These are phyloP conservation scores for Curvularia sp. DNA, from an alignment of 2,329 filamentous ascomycete genomes.

Conservation along the genomic window DNA sequence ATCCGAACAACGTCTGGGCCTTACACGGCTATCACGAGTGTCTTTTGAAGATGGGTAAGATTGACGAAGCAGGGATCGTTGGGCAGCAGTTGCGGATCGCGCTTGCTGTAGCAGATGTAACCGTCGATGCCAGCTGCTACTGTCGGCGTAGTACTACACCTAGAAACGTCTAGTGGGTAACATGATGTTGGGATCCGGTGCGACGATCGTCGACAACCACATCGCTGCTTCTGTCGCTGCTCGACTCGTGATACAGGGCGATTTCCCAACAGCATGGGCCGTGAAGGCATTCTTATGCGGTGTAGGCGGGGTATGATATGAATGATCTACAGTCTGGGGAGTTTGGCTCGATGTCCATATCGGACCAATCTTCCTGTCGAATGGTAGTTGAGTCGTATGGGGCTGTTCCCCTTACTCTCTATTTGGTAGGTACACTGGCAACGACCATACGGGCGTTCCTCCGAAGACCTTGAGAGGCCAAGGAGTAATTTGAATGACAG, in stretches of 20 bases:
- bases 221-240: constrained; percentile 1
- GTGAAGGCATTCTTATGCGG: background rate
- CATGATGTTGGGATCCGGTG: background rate
- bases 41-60: constrained; percentile 61
- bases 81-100: constrained; percentile 60
- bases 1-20: constrained; percentile 78
- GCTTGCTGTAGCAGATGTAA: constrained; percentile 65
- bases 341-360: constrained; percentile 3
- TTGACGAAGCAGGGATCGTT: constrained; percentile 57
- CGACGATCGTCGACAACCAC: background rate
- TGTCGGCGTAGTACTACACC: constrained; percentile 46
- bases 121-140: constrained; percentile 65
- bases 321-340: background rate
- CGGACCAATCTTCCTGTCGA: background rate
- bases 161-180: constrained; percentile 4
- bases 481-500: constrained; percentile 1
- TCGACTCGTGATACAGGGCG: background rate
- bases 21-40: constrained; percentile 77
- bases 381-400: background rate
- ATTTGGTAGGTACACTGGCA: background rate
- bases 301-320: background rate
- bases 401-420: constrained; percentile 5
- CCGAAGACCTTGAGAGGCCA: constrained; percentile 2
- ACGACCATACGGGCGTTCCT: background rate
- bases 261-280: constrained; percentile 6